Percentiles rank a stretch among this genome's conserved stretches.
phyloP scores from a whole-genome alignment of 2,329 filamentous ascomycete species.

The Xylariaceae sp. region DNA sequence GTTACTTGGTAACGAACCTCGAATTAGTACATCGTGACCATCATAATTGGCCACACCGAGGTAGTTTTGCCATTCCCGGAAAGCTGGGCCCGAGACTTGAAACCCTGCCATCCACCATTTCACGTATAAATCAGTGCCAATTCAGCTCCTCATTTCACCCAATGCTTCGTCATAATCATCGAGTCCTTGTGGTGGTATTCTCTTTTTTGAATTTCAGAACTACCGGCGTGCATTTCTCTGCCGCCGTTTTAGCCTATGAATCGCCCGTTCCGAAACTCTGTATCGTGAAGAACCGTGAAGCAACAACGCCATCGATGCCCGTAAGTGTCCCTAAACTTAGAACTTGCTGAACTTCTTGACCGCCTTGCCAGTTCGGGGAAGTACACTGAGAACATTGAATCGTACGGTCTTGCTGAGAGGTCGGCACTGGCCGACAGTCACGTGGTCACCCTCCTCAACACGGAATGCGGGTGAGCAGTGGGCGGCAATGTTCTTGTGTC shows the following conservation, averaged over 20 bases:
- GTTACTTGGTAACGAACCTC: conserved; percentile 3
- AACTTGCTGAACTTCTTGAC: conserved; percentile 99
- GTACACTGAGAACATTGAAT: conserved; percentile 99
- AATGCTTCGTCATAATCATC: conserved; percentile 16
- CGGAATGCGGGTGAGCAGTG: conserved; percentile 99
- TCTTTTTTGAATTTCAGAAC: conserved; percentile 35
- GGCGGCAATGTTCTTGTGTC: conserved; percentile 99
- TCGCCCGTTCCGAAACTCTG: conserved; percentile 36
- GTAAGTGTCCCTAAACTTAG: conserved; percentile 57
- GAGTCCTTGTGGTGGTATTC: conserved; percentile 26
- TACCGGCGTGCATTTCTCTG: conserved; percentile 33
- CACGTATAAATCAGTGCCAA: conserved; percentile 6
- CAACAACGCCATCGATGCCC: conserved; percentile 51
- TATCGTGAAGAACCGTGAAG: conserved; percentile 45
- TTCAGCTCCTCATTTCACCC: conserved; percentile 10
- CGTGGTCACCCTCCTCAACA: conserved; percentile 99
- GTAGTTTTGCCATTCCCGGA: conserved; percentile 2
- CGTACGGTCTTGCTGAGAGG: conserved; percentile 99
- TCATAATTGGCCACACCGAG: not conserved
- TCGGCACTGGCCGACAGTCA: conserved; percentile 99
- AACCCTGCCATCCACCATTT: conserved; percentile 3
- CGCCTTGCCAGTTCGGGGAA: conserved; percentile 93
- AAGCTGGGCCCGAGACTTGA: conserved; percentile 1
- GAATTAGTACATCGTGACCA: not conserved
- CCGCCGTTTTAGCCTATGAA: conserved; percentile 35